Conservation (phyloP, 495 filamentous ascomycete genomes). For the Penicillium coffeae region DNA sequence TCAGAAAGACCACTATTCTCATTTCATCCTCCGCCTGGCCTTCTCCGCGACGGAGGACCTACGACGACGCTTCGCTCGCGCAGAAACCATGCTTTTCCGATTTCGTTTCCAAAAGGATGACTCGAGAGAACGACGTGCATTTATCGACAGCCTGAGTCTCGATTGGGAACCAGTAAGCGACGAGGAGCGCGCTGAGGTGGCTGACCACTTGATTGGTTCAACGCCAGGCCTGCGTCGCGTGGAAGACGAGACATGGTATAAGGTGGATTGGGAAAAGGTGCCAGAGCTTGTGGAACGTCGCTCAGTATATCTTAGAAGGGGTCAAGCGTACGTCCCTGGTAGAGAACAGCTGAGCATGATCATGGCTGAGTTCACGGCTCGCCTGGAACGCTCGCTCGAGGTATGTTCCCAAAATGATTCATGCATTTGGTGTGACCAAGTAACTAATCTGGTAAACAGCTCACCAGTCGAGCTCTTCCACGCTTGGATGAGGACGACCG, state of each 20-base stretch:
- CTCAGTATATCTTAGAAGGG: conserved; percentile 68
- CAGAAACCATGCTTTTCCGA: conserved; percentile 85
- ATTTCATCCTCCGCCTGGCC: conserved; percentile 93
- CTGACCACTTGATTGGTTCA: conserved; percentile 49
- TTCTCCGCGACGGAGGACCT: conserved; percentile 91
- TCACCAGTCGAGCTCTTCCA: conserved; percentile 84
- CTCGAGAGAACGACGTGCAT: conserved; percentile 61
- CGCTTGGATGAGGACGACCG: conserved; percentile 96
- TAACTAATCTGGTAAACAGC: conserved; percentile 38
- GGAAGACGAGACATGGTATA: conserved; percentile 87
- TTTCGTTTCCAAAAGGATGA: conserved; percentile 73
- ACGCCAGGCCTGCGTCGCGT: conserved; percentile 50
- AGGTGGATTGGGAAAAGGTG: conserved; percentile 91
- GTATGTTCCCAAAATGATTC: conserved; percentile 38
- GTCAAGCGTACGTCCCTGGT: conserved; percentile 88
- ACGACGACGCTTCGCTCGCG: conserved; percentile 77
- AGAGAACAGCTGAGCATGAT: conserved; percentile 85
- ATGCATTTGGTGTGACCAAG: background rate
- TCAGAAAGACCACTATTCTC: conserved; percentile 95
- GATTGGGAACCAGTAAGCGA: conserved; percentile 78
- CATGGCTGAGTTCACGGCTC: conserved; percentile 73
- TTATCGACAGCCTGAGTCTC: conserved; percentile 73
- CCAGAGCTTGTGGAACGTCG: conserved; percentile 83
- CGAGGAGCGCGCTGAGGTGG: conserved; percentile 62
- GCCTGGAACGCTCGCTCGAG: conserved; percentile 77